Evolutionary conservation across 164 flowering plant genomes (phyloP).

Genomic region (Umbilicus rupestris): DNA sequence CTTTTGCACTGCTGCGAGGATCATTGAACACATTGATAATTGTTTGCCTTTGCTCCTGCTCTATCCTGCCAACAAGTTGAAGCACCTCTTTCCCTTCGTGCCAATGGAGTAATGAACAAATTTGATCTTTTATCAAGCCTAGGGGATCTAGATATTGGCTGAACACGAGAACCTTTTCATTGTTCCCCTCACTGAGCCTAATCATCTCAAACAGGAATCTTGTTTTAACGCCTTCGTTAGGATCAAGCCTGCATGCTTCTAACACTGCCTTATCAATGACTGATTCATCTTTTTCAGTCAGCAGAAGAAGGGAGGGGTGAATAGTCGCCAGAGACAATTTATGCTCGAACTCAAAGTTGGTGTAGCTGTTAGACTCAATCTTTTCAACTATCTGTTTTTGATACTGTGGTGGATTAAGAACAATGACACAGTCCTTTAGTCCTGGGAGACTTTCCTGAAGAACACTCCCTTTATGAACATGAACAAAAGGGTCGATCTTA

Average conservation of each 20-base stretch:
- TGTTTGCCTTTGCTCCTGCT: slow-evolving; percentile 37
- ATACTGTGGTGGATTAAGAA: slow-evolving; percentile 28
- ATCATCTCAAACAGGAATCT: slow-evolving; percentile 55
- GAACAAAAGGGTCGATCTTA: slow-evolving; percentile 55
- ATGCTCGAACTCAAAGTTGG: slow-evolving; percentile 17
- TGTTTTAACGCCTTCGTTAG: slow-evolving; percentile 52
- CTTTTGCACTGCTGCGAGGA: slow-evolving; percentile 35
- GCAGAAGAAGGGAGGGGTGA: slow-evolving; percentile 47
- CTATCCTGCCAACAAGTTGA: slow-evolving; percentile 48
- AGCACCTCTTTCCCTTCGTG: slow-evolving; percentile 45
- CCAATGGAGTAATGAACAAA: slow-evolving; percentile 35
- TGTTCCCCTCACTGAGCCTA: slow-evolving; percentile 24
- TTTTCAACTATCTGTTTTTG: slow-evolving; percentile 38
- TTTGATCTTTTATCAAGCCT: slow-evolving; percentile 32
- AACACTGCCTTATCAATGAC: slow-evolving; percentile 12
- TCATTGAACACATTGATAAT: slow-evolving; percentile 49
- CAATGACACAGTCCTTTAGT: slow-evolving; percentile 35
- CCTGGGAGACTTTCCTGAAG: slow-evolving; percentile 61
- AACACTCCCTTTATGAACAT: slow-evolving; percentile 56
- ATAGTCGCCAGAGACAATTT: slow-evolving; percentile 32
- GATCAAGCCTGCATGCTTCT: slow-evolving; percentile 19
- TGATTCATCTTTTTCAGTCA: background rate
- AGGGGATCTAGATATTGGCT: slow-evolving; percentile 57
- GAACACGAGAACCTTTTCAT: slow-evolving; percentile 77
- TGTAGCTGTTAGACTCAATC: slow-evolving; percentile 8